Evolutionary conservation across 2,329 filamentous ascomycete genomes (phyloP), one percentile per base, ranked within the genome.

Genomic region (Aspergillus viridinutans): DNA sequence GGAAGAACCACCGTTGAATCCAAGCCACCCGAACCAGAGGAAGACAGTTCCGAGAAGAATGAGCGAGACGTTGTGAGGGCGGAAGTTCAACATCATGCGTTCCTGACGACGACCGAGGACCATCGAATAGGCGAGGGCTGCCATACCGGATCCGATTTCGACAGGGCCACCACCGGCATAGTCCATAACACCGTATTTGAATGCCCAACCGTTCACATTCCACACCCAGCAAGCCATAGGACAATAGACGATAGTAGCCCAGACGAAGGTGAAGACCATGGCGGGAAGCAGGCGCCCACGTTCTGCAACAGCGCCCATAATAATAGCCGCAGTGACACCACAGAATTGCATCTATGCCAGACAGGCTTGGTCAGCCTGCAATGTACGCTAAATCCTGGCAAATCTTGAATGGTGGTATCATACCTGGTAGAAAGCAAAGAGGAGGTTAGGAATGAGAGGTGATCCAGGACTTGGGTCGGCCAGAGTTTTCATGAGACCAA

Each of bases 21-120:
- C 94, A 63, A 99, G 83, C 94, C 94, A 99, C 70, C 94, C 94
- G 70, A 97, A 97, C 92, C 92, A 97, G 56, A 99, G 90, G 68
- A 99, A 85, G 63, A 96, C 85, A 3, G 94, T 97, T 61, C 94
- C 94, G 67, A 97, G 88, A 0, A 94, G 92, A 77, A 99, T 96
- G 70, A 97, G 85, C 5, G 92, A 96, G 64, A 97, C 94, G 80
- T 99, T 99, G 83, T 99, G 94, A 20, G 94, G 94, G 65, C 94
- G 90, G 85, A 97, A 97, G 84, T 97, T 97, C 78, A 97, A 85
- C 90, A 97, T 97, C 92, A 97, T 97, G 81, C 92, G 94, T 81
- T 97, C 93, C 80, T 97, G 94, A 65, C 94, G 91, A 70, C 92
- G 90, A 65, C 94, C 94, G 59, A 99, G 89, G 40, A 97, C 87